These are phyloP conservation scores for Clonostachys rhizophaga DNA, from an alignment of 2,329 filamentous ascomycete species.

Conservation along the genomic window DNA sequence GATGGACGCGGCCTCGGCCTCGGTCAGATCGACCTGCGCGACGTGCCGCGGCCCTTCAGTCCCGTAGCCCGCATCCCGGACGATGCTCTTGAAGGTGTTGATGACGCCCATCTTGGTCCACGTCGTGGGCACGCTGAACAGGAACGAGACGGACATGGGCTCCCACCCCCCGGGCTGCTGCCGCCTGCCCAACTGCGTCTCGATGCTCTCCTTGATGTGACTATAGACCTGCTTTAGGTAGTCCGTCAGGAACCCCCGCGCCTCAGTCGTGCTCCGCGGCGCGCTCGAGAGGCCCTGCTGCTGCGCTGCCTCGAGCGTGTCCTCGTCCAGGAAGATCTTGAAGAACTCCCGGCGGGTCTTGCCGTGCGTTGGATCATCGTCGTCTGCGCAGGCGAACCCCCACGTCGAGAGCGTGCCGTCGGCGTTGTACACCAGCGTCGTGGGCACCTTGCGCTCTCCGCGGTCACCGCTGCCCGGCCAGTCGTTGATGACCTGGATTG, in stretches of 20 bases:
- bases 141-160: constrained; percentile 41
- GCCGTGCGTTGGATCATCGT: constrained; percentile 25
- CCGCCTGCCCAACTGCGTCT: constrained; percentile 26
- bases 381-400: constrained; percentile 47
- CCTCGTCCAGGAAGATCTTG: constrained; percentile 48
- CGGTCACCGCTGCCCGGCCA: constrained; percentile 49
- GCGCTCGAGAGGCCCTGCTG: constrained; percentile 34
- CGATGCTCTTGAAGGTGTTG: constrained; percentile 42
- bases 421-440: constrained; percentile 40
- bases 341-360: constrained; percentile 43
- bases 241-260: constrained; percentile 41
- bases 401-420: constrained; percentile 38
- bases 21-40: constrained; percentile 37
- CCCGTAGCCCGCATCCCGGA: constrained; percentile 43
- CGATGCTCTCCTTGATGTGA: constrained; percentile 40
- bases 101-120: constrained; percentile 45
- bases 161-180: constrained; percentile 31
- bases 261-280: constrained; percentile 31
- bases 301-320: constrained; percentile 34
- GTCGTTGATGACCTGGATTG: constrained; percentile 41
- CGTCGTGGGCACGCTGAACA: constrained; percentile 54
- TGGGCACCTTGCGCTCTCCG: constrained; percentile 51
- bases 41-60: constrained; percentile 27
- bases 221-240: constrained; percentile 42
- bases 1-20: constrained; percentile 42